phyloP scores from a whole-genome alignment of 2,329 filamentous ascomycete genomes.

The Aspergillus versicolor region DNA sequence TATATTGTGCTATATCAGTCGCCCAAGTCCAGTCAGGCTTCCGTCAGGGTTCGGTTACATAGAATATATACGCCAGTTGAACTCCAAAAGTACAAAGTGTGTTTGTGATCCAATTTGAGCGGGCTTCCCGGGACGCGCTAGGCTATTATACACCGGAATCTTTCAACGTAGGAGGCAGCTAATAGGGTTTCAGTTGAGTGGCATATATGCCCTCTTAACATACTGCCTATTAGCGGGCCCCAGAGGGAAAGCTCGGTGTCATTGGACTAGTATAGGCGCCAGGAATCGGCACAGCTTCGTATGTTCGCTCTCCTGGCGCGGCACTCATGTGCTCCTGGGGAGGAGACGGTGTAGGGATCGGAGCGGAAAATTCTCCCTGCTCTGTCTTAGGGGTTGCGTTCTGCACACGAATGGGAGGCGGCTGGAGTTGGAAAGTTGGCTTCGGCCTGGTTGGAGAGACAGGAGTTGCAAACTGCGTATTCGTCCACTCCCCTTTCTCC shows the following conservation, averaged over 20 bases:
- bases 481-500: constrained; percentile 53
- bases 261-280: constrained; percentile 68
- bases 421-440: constrained; percentile 78
- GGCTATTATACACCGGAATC: neutral
- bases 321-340: constrained; percentile 64
- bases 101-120: neutral
- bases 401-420: constrained; percentile 76
- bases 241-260: constrained; percentile 41
- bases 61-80: neutral
- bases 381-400: constrained; percentile 70
- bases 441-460: constrained; percentile 59
- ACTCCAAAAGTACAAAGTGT: neutral
- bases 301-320: constrained; percentile 77
- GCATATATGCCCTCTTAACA: neutral
- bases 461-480: constrained; percentile 58
- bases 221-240: constrained; percentile 18
- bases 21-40: constrained; percentile 12
- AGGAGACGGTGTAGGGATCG: constrained; percentile 39
- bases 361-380: constrained; percentile 62
- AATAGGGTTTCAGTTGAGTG: neutral
- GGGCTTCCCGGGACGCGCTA: neutral
- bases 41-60: neutral
- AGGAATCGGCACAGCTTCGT: constrained; percentile 84
- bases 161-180: neutral
- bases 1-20: constrained; percentile 14